Base-by-base conservation (phyloP, 106 monocot genomes). In the Allium fistulosum region DNA sequence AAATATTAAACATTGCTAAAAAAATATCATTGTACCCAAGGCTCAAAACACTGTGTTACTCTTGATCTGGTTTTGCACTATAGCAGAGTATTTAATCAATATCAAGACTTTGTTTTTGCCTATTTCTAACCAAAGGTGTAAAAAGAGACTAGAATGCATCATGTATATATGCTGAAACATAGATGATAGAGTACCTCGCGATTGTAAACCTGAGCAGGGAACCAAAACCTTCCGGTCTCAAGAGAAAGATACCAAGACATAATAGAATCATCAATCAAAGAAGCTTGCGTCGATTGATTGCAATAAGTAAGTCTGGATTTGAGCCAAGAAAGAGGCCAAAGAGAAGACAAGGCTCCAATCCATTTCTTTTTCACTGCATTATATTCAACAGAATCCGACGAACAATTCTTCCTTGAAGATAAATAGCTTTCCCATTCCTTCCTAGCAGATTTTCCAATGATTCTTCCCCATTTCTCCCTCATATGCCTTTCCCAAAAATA, bases 171-270 rank as follows among this genome's bases (percentile, higher is more conserved):
- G 14, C 59, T 10, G 1, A 37, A 37, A 37, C 37, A 37, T 37
- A 37, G 37, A 59, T 59, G 59, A 13, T 59, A 15, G 12, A 68
- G 53, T 80, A 94, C 94, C 94, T 94, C 94, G 8, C 94, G 87
- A 49, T 94, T 94, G 77, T 83, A 94, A 58, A 94, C 80, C 72
- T 94, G 94, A 48, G 94, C 94, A 72, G 94, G 85, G 70, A 94
- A 94, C 77, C 83, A 90, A 74, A 90, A 87, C 60, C 78, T 77
- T 59, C 94, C 94, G 11, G 76, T 79, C 72, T 94, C 94, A 11
- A 94, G 78, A 22, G 82, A 71, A 27, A 74, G 57, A 73, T 90
- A 90, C 76, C 73, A 83, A 13, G 83, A 77, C 79, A 85, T 85
- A 59, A 87, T 68, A 1, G 87, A 81, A 26, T 83, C 75, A 12